phyloP scores from a whole-genome alignment of 768 basidiomycete genomes.

The Leccinellum rugosiceps region DNA sequence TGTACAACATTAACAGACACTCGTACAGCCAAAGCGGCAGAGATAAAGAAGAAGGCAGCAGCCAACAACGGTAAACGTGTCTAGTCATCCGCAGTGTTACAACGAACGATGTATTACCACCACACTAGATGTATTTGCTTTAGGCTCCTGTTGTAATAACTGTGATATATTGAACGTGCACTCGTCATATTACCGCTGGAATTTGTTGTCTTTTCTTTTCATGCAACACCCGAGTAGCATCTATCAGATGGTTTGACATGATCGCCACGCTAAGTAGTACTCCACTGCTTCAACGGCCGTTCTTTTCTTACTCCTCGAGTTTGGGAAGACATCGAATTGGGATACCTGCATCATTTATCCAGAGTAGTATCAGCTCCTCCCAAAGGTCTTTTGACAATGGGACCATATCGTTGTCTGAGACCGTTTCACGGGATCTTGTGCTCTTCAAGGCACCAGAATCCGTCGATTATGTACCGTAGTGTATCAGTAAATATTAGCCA shows the following conservation, averaged over 20 bases:
- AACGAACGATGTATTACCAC: conserved; percentile 3
- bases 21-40: conserved; percentile 57
- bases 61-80: conserved; percentile 24
- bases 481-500: not conserved
- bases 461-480: not conserved
- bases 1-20: not conserved
- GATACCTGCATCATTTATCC: not conserved
- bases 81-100: conserved; percentile 24
- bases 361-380: not conserved
- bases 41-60: conserved; percentile 56
- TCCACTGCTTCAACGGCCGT: not conserved
- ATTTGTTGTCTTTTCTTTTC: not conserved
- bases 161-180: not conserved
- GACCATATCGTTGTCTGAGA: not conserved
- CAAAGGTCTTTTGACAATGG: not conserved
- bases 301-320: no score
- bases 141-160: not conserved
- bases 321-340: no score
- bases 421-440: not conserved
- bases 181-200: not conserved
- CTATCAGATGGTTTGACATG: not conserved
- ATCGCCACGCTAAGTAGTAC: not conserved
- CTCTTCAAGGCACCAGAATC: not conserved
- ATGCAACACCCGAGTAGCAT: no score
- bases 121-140: not conserved